Percentiles rank a stretch among this genome's conserved stretches.
Conservation (phyloP, 495 filamentous ascomycete species). For the Trichoderma reesei region DNA sequence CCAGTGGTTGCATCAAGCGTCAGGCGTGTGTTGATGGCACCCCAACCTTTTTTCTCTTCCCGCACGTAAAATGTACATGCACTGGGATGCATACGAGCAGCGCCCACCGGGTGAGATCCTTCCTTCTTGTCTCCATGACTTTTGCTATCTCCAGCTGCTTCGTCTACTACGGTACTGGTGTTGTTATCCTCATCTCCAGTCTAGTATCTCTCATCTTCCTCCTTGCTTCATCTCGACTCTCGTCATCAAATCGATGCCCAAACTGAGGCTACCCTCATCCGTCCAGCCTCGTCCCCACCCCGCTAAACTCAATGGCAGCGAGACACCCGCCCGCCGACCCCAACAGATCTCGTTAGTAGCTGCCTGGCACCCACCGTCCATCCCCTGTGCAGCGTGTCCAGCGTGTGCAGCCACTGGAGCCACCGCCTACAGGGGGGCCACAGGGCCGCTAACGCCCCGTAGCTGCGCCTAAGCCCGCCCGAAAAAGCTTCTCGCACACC, state of each 20-base stretch:
- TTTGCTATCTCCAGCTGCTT: no score
- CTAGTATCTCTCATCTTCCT: no score
- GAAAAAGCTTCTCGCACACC: constrained; percentile 1
- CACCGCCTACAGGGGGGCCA: not conserved
- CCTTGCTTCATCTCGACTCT: no score
- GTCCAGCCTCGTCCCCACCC: not conserved
- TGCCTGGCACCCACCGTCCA: not conserved
- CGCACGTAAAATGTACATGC: no score
- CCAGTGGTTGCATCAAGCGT: not conserved
- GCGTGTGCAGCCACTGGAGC: not conserved
- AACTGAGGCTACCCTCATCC: not conserved
- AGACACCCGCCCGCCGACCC: not conserved
- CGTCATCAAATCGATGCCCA: not conserved
- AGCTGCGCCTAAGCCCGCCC: not conserved
- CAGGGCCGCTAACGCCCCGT: not conserved
- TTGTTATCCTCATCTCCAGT: no score
- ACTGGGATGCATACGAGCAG: no score
- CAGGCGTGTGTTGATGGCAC: not conserved
- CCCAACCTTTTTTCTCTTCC: not conserved
- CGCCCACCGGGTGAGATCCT: no score
- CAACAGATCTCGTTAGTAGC: not conserved
- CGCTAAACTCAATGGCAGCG: not conserved
- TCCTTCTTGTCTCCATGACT: no score
- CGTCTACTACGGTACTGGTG: no score
- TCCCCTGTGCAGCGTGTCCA: not conserved